Evolutionary conservation across 805 yeast species (phyloP).

Genomic region (Yarrowia deformans): DNA sequence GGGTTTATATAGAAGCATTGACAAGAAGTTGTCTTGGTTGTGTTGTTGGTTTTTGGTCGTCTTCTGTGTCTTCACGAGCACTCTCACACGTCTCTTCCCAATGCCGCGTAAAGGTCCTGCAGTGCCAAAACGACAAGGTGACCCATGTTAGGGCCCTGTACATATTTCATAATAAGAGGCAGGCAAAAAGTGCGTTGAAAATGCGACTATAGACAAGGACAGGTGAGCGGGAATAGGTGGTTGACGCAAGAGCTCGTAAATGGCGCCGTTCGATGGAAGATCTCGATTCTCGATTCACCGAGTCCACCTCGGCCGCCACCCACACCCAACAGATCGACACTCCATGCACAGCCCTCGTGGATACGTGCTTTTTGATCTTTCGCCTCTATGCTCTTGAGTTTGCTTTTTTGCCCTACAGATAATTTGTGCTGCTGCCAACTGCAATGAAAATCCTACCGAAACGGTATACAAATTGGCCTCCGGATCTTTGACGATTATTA

Average conservation of each 20-base stretch:
- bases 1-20: too few species aligned
- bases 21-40: too few species aligned
- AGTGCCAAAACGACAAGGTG: too few species aligned
- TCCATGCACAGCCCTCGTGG: constrained; percentile 15
- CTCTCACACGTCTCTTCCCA: too few species aligned
- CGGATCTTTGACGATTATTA: constrained; percentile 1
- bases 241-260: too few species aligned
- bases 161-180: not conserved
- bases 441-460: constrained; percentile 32
- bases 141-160: not conserved
- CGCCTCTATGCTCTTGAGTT: not conserved
- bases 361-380: constrained; percentile 5
- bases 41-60: too few species aligned
- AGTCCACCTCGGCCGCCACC: not conserved
- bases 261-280: too few species aligned
- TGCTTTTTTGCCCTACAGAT: not conserved
- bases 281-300: not conserved
- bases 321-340: constrained; percentile 3
- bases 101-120: too few species aligned
- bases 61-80: too few species aligned
- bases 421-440: not conserved
- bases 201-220: not conserved
- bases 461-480: constrained; percentile 13
- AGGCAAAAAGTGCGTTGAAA: not conserved
- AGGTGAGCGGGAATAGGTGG: too few species aligned